Evolutionary conservation across 306 rosid genomes (phyloP).

Genomic region (Canavalia gladiata): DNA sequence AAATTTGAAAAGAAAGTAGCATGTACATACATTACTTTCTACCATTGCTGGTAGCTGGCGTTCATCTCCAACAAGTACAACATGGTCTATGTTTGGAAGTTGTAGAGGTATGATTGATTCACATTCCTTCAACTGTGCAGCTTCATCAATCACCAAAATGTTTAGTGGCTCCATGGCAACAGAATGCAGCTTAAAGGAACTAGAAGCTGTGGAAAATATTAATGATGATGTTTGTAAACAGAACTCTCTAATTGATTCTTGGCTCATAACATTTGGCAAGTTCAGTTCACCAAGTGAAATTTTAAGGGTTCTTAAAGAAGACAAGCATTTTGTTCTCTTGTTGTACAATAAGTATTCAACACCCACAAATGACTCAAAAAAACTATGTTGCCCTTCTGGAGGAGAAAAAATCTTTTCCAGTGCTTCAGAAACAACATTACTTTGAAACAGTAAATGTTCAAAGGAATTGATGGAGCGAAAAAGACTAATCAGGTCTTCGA

Average conservation of each 20-base stretch:
- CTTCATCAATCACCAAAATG: slow-evolving; percentile 81
- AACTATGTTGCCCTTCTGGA: slow-evolving; percentile 26
- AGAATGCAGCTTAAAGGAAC: slow-evolving; percentile 65
- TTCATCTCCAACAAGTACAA: slow-evolving; percentile 84
- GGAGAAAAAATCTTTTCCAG: slow-evolving; percentile 60
- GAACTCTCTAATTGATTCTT: slow-evolving; percentile 50
- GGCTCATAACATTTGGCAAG: slow-evolving; percentile 51
- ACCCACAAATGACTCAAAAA: slow-evolving; percentile 17
- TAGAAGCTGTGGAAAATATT: slow-evolving; percentile 77
- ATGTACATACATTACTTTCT: slow-evolving; percentile 63
- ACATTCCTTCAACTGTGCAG: slow-evolving; percentile 82
- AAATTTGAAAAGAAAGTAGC: neutral
- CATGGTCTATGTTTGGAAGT: slow-evolving; percentile 65
- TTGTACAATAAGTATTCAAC: slow-evolving; percentile 34
- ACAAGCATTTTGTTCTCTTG: slow-evolving; percentile 58
- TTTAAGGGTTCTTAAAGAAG: slow-evolving; percentile 54
- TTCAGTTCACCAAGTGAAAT: slow-evolving; percentile 57
- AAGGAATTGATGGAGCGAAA: slow-evolving; percentile 51
- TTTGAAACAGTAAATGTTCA: slow-evolving; percentile 53
- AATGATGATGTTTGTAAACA: slow-evolving; percentile 70
- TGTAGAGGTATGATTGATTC: slow-evolving; percentile 78
- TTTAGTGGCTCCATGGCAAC: slow-evolving; percentile 56
- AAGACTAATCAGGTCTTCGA: slow-evolving; percentile 50
- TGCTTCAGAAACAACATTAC: slow-evolving; percentile 43
- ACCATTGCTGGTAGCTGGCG: slow-evolving; percentile 79